A percentile compares a stretch with the other conserved stretches of the same genome.
These are phyloP conservation scores for Ustilago tritici DNA, from an alignment of 1,284 basidiomycete genomes.

Conservation along the genomic window DNA sequence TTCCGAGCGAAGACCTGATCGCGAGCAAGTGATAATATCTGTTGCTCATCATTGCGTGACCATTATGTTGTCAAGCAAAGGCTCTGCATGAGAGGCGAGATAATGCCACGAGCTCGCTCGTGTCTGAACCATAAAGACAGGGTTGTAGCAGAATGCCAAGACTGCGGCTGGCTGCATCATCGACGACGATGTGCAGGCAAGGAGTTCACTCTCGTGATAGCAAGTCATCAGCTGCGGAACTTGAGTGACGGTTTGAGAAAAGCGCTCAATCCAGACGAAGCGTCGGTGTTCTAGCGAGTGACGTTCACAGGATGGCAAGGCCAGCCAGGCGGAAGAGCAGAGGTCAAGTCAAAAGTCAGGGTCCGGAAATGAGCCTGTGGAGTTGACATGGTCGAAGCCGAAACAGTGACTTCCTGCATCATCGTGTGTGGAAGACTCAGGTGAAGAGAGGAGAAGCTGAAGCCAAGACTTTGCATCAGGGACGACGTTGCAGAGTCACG, in stretches of 20 bases:
- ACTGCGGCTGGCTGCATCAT: conserved; percentile 30
- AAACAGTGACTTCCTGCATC: conserved; percentile 21
- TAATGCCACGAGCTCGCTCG: conserved; percentile 12
- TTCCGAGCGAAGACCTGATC: conserved; percentile 11
- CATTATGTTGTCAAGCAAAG: not conserved
- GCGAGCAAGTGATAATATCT: conserved; percentile 19
- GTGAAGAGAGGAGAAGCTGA: not conserved
- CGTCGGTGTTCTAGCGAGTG: not conserved
- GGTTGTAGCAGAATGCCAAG: conserved; percentile 31
- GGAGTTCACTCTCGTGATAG: not conserved
- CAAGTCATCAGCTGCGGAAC: not conserved
- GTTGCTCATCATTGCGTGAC: not conserved
- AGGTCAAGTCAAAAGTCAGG: conserved; percentile 1
- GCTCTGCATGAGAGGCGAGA: conserved; percentile 5
- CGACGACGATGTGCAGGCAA: conserved; percentile 3
- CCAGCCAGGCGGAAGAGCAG: not conserved
- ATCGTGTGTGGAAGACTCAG: conserved; percentile 10
- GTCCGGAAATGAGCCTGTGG: conserved; percentile 13
- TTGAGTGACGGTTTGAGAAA: not conserved
- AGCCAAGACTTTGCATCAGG: conserved; percentile 21
- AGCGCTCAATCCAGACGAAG: not conserved
- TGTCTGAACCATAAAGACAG: conserved; percentile 5
- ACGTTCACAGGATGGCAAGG: not conserved
- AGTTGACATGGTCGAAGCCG: conserved; percentile 5
- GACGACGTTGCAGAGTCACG: conserved; percentile 14